A percentile compares a stretch with the other conserved stretches of the same genome.
Evolutionary conservation across 2,329 filamentous ascomycete species (phyloP).

Genomic region (Neocucurbitaria cava): DNA sequence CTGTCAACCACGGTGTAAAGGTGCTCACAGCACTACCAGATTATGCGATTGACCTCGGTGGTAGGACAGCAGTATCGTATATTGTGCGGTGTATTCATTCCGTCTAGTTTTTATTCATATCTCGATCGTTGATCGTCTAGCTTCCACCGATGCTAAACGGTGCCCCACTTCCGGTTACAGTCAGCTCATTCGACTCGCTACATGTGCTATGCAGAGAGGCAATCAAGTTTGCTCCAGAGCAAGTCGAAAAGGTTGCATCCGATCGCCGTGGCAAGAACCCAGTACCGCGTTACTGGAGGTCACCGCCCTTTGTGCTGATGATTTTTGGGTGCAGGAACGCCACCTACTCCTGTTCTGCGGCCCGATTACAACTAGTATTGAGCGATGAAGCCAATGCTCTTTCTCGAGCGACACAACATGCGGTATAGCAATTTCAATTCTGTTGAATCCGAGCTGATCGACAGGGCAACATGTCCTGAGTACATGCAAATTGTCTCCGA

Average conservation of each 20-base stretch:
- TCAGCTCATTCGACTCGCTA: not conserved
- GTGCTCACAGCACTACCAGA: not conserved
- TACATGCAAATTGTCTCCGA: not conserved
- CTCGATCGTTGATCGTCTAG: not conserved
- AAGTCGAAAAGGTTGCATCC: not conserved
- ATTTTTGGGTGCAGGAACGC: not conserved
- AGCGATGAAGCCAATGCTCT: not conserved
- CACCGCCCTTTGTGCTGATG: constrained; percentile 1
- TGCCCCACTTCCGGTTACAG: not conserved
- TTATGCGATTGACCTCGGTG: not conserved
- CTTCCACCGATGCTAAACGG: not conserved
- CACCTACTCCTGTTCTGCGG: not conserved
- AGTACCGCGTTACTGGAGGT: not conserved
- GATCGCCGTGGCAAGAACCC: not conserved
- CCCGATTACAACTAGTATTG: not conserved
- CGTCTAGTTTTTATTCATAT: no score
- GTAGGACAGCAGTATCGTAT: not conserved
- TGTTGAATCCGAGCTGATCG: not conserved
- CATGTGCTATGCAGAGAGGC: not conserved
- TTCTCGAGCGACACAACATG: not conserved
- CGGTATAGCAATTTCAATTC: not conserved
- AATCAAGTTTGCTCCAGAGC: not conserved
- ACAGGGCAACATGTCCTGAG: not conserved
- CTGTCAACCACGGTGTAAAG: not conserved
- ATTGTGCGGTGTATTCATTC: not conserved